These are phyloP conservation scores for Annulohypoxylon bovei DNA, from an alignment of 495 filamentous ascomycete genomes.

Conservation along the genomic window DNA sequence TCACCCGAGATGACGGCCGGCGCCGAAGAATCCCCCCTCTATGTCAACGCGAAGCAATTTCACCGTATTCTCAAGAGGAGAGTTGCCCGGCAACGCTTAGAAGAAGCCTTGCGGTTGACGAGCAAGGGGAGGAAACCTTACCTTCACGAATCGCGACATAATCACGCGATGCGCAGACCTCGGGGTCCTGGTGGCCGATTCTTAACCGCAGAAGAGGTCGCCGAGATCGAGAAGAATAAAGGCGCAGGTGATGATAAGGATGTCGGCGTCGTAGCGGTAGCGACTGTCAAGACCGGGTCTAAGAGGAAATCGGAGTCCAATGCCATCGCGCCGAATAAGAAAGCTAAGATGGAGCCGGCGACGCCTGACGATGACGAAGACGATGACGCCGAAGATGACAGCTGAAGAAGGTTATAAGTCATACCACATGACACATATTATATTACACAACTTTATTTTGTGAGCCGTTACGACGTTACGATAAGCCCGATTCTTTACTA, in stretches of 20 bases:
- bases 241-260: slow-evolving; percentile 51
- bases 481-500: slow-evolving; percentile 43
- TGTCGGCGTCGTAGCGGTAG: slow-evolving; percentile 43
- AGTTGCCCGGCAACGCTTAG: slow-evolving; percentile 90
- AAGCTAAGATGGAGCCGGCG: slow-evolving; percentile 58
- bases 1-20: slow-evolving; percentile 85
- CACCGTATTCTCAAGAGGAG: slow-evolving; percentile 95
- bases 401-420: slow-evolving; percentile 38
- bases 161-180: slow-evolving; percentile 96
- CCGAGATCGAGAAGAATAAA: slow-evolving; percentile 79
- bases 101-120: slow-evolving; percentile 89
- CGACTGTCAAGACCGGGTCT: slow-evolving; percentile 52
- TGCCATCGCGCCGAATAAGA: slow-evolving; percentile 62
- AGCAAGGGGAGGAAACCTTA: slow-evolving; percentile 97
- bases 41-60: slow-evolving; percentile 99
- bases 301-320: slow-evolving; percentile 58
- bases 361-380: slow-evolving; percentile 63
- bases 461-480: slow-evolving; percentile 49
- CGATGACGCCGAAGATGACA: slow-evolving; percentile 60
- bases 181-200: slow-evolving; percentile 97
- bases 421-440: slow-evolving; percentile 5
- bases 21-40: slow-evolving; percentile 92
- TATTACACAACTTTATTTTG: slow-evolving; percentile 40
- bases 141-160: slow-evolving; percentile 97
- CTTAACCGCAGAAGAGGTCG: slow-evolving; percentile 97